Percentiles rank a stretch among this genome's conserved stretches.
Evolutionary conservation across 768 basidiomycete genomes (phyloP).

Genomic region (Cystofilobasidium ferigula): DNA sequence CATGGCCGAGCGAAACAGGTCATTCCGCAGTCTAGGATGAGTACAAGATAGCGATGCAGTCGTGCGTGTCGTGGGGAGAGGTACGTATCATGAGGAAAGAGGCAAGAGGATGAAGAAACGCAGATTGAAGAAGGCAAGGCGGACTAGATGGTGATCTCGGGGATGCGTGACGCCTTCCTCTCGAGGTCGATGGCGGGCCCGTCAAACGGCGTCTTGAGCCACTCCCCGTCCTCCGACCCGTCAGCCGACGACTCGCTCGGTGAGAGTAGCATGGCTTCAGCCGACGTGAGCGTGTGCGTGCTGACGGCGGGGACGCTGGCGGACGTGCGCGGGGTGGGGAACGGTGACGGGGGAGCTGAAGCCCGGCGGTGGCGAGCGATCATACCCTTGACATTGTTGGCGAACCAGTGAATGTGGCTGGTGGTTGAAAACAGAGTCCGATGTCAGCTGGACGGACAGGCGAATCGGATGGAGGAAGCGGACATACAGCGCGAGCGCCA

Average conservation of each 20-base stretch:
- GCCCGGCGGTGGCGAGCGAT: neutral
- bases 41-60: too few species aligned
- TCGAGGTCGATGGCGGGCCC: neutral
- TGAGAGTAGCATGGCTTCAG: neutral
- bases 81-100: neutral
- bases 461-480: neutral
- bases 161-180: neutral
- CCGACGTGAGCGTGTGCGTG: neutral
- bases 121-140: neutral
- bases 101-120: neutral
- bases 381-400: neutral
- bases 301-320: neutral
- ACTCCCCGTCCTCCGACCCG: neutral
- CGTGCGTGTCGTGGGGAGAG: too few species aligned
- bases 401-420: constrained; percentile 21
- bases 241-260: neutral
- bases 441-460: neutral
- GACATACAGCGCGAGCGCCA: constrained; percentile 7
- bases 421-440: too few species aligned
- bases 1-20: too few species aligned
- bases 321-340: neutral
- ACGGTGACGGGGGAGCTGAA: neutral
- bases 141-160: neutral
- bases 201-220: neutral
- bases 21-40: too few species aligned